These are phyloP conservation scores for Neotropicomus parvogracilis DNA, from an alignment of 1,284 basidiomycete species.

Conservation along the genomic window DNA sequence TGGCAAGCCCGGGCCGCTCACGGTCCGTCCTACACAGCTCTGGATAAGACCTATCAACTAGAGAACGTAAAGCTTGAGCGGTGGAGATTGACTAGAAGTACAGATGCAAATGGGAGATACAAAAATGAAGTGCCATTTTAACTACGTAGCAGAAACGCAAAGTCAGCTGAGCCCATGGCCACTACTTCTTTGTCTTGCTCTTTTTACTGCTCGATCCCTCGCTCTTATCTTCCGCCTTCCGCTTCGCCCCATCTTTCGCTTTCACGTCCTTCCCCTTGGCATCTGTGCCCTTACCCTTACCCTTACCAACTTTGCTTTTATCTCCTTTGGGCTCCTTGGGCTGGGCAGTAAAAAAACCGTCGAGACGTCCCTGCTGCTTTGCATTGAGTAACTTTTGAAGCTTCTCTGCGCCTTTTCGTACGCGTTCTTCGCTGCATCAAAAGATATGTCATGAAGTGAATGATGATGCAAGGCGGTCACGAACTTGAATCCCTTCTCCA, in stretches of 20 bases:
- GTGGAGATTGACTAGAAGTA: constrained; percentile 12
- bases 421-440: constrained; percentile 82
- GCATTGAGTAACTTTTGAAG: constrained; percentile 81
- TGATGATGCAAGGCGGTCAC: constrained; percentile 7
- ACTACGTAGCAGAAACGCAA: background rate
- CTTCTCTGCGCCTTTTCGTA: constrained; percentile 93
- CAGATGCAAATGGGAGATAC: constrained; percentile 17
- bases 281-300: constrained; percentile 32
- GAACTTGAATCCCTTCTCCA: constrained; percentile 96
- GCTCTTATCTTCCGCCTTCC: constrained; percentile 49
- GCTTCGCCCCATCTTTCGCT: constrained; percentile 49
- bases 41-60: too few species aligned
- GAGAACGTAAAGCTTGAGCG: too few species aligned
- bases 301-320: constrained; percentile 38
- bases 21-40: too few species aligned
- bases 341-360: constrained; percentile 89
- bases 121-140: constrained; percentile 1
- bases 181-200: constrained; percentile 31
- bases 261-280: constrained; percentile 30
- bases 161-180: background rate
- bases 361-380: constrained; percentile 95
- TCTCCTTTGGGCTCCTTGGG: constrained; percentile 47
- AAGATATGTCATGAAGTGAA: constrained; percentile 3
- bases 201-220: constrained; percentile 30
- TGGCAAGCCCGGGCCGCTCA: background rate